A percentile compares a stretch with the other conserved stretches of the same genome.
These are phyloP conservation scores for Theileria parva DNA, from an alignment of 169 alveolate genomes.

Conservation along the genomic window DNA sequence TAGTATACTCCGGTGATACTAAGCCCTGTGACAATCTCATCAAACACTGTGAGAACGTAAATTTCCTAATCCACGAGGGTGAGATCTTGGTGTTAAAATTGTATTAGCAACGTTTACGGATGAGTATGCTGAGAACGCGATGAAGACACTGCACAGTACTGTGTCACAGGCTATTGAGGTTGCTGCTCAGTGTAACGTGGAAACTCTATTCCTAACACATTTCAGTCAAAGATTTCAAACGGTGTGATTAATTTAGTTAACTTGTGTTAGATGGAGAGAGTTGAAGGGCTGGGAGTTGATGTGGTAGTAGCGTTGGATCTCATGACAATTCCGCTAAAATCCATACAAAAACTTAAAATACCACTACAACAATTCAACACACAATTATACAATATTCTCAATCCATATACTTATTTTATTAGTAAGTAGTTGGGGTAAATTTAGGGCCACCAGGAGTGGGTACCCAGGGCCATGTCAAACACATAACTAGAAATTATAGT, in stretches of 20 bases:
- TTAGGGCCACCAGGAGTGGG: too few species aligned
- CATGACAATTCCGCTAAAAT: constrained; percentile 33
- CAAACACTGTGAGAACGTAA: constrained; percentile 77
- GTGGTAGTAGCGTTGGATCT: constrained; percentile 31
- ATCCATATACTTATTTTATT: background rate
- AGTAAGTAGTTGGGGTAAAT: background rate
- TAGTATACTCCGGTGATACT: constrained; percentile 91
- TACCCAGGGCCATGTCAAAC: background rate
- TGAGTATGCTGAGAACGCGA: constrained; percentile 75
- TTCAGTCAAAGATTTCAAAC: constrained; percentile 89
- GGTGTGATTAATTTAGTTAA: constrained; percentile 30
- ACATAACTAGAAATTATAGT: background rate
- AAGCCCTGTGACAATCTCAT: constrained; percentile 84
- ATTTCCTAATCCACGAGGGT: constrained; percentile 89
- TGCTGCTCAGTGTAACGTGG: constrained; percentile 68
- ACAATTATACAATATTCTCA: background rate
- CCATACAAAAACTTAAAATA: background rate
- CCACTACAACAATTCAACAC: background rate
- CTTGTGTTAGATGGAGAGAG: background rate
- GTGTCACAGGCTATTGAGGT: constrained; percentile 75
- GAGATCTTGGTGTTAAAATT: background rate
- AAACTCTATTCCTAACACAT: constrained; percentile 83
- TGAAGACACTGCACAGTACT: constrained; percentile 73
- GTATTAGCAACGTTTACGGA: constrained; percentile 83
- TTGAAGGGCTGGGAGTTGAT: background rate